These are phyloP conservation scores for Metarhizium brunneum DNA, from an alignment of 2,329 filamentous ascomycete species.

Conservation along the genomic window DNA sequence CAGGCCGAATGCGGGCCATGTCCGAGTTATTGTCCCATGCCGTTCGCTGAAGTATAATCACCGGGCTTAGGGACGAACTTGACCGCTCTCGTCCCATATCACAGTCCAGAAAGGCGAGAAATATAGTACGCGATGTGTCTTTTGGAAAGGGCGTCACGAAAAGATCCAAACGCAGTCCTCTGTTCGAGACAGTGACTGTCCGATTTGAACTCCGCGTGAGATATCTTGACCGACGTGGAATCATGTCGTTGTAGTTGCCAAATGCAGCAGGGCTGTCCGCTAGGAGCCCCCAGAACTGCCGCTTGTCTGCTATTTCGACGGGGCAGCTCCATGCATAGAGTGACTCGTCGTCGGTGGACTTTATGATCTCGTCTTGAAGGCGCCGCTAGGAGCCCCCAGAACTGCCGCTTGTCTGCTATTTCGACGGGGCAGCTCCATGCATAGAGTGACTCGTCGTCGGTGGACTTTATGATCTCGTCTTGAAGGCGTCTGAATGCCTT, in stretches of 20 bases:
- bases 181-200: too few relatives aligned
- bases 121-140: too few relatives aligned
- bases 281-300: slow-evolving; percentile 17
- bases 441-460: slow-evolving; percentile 10
- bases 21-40: too few relatives aligned
- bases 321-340: not conserved
- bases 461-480: not conserved
- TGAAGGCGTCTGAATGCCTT: too few relatives aligned
- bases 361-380: not conserved
- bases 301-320: not conserved
- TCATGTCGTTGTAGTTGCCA: slow-evolving; percentile 10
- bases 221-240: slow-evolving; percentile 14
- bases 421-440: not conserved
- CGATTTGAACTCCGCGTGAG: too few relatives aligned
- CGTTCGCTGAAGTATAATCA: too few relatives aligned
- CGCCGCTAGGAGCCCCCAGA: slow-evolving; percentile 18
- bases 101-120: too few relatives aligned
- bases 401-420: not conserved
- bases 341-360: slow-evolving; percentile 10
- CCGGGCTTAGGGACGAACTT: too few relatives aligned
- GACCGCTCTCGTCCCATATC: too few relatives aligned
- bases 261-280: slow-evolving; percentile 17
- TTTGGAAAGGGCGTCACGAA: too few relatives aligned
- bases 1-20: too few relatives aligned
- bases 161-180: too few relatives aligned